A percentile compares a stretch with the other conserved stretches of the same genome.
These are phyloP conservation scores for Eremomyces bilateralis DNA, from an alignment of 495 filamentous ascomycete species.

Conservation along the genomic window DNA sequence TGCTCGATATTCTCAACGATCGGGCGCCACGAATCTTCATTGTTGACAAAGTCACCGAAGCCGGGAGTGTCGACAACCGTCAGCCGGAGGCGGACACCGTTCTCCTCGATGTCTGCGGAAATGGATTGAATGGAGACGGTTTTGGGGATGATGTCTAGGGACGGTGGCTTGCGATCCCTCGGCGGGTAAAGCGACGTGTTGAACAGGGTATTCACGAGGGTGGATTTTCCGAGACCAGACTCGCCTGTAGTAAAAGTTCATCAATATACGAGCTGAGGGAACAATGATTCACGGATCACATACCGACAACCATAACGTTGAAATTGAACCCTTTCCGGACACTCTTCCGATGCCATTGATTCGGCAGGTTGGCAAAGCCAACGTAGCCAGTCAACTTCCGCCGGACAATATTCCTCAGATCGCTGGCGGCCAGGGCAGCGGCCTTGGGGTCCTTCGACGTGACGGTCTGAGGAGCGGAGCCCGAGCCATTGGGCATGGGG, in stretches of 20 bases:
- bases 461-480: constrained; percentile 35
- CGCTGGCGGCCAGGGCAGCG: constrained; percentile 49
- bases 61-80: constrained; percentile 96
- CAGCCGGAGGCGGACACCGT: constrained; percentile 87
- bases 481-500: constrained; percentile 32
- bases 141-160: constrained; percentile 95
- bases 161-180: constrained; percentile 90
- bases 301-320: constrained; percentile 99
- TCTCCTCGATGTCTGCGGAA: constrained; percentile 97
- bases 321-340: constrained; percentile 99
- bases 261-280: constrained; percentile 1
- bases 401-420: constrained; percentile 93
- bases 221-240: constrained; percentile 97
- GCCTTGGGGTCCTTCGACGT: constrained; percentile 72
- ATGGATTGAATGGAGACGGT: constrained; percentile 97
- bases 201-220: constrained; percentile 96
- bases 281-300: constrained; percentile 11
- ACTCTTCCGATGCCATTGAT: constrained; percentile 99
- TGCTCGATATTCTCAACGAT: constrained; percentile 99
- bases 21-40: constrained; percentile 95
- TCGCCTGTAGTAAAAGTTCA: constrained; percentile 40
- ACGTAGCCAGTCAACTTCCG: constrained; percentile 97
- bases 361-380: constrained; percentile 94
- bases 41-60: constrained; percentile 99
- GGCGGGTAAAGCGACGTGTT: constrained; percentile 98